Conservation (phyloP, 2,329 filamentous ascomycete species). For the Colletotrichum australisinense region DNA sequence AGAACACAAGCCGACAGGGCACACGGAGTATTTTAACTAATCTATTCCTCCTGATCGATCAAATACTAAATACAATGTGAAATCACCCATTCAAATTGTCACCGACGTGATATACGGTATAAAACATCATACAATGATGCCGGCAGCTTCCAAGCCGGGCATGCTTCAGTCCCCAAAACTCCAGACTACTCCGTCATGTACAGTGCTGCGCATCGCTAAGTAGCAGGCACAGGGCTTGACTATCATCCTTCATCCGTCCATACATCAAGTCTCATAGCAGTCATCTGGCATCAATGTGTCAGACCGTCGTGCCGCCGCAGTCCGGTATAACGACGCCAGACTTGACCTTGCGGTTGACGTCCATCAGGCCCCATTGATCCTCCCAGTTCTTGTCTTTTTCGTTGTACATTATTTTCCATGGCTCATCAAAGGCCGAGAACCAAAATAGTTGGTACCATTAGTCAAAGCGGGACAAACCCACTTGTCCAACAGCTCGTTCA, state of each 20-base stretch:
- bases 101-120: conserved; percentile 29
- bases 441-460: conserved; percentile 93
- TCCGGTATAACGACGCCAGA: conserved; percentile 85
- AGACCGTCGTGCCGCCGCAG: conserved; percentile 80
- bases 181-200: conserved; percentile 31
- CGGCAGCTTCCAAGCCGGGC: conserved; percentile 11
- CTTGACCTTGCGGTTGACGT: conserved; percentile 86
- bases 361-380: conserved; percentile 95
- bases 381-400: conserved; percentile 81
- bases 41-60: conserved; percentile 12
- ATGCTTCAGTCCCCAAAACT: conserved; percentile 15
- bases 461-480: conserved; percentile 85
- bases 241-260: conserved; percentile 15
- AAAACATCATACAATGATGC: conserved; percentile 32
- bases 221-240: conserved; percentile 9
- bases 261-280: neutral
- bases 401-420: conserved; percentile 89
- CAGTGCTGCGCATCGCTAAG: conserved; percentile 17
- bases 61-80: conserved; percentile 2
- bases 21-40: neutral
- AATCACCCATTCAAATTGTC: conserved; percentile 1
- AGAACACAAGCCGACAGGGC: neutral
- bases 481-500: conserved; percentile 87
- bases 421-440: conserved; percentile 98
- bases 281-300: conserved; percentile 1